A percentile compares a stretch with the other conserved stretches of the same genome.
Evolutionary conservation across 306 rosid species (phyloP).

Genomic region (Potentilla sterilis): DNA sequence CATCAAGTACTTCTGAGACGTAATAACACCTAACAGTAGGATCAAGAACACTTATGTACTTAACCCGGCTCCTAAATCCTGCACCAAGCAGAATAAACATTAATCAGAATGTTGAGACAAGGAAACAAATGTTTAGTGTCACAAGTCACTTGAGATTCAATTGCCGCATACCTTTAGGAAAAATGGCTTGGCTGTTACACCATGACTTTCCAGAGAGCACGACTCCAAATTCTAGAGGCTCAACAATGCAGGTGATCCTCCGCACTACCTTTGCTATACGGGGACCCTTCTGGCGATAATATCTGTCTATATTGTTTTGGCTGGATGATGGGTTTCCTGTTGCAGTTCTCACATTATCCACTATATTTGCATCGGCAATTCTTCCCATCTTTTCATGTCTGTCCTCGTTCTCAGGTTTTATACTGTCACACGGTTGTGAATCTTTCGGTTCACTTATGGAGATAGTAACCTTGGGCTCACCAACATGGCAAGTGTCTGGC

Average conservation of each 20-base stretch:
- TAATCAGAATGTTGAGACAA: conserved; percentile 16
- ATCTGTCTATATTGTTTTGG: conserved; percentile 55
- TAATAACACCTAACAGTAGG: conserved; percentile 74
- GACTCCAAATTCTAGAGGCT: conserved; percentile 81
- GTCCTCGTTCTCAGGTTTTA: conserved; percentile 48
- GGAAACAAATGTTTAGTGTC: background rate
- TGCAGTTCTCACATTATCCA: conserved; percentile 46
- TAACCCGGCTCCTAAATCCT: conserved; percentile 94
- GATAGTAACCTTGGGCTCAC: conserved; percentile 27
- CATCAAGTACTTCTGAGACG: conserved; percentile 87
- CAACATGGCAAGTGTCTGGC: conserved; percentile 27
- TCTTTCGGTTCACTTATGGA: conserved; percentile 29
- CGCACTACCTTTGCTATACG: conserved; percentile 96
- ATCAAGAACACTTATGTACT: conserved; percentile 70
- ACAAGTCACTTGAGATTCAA: background rate
- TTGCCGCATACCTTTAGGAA: conserved; percentile 70
- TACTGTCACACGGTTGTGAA: conserved; percentile 40
- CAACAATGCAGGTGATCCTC: conserved; percentile 90
- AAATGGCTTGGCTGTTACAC: conserved; percentile 90
- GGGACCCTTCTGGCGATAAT: conserved; percentile 85
- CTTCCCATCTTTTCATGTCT: conserved; percentile 46
- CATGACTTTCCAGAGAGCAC: conserved; percentile 87
- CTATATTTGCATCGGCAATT: conserved; percentile 42
- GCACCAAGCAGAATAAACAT: conserved; percentile 42
- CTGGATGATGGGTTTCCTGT: conserved; percentile 52